Evolutionary conservation across 345 rosid species (phyloP), one percentile per base, ranked within the genome.

Genomic region (Acer yangbiense): DNA sequence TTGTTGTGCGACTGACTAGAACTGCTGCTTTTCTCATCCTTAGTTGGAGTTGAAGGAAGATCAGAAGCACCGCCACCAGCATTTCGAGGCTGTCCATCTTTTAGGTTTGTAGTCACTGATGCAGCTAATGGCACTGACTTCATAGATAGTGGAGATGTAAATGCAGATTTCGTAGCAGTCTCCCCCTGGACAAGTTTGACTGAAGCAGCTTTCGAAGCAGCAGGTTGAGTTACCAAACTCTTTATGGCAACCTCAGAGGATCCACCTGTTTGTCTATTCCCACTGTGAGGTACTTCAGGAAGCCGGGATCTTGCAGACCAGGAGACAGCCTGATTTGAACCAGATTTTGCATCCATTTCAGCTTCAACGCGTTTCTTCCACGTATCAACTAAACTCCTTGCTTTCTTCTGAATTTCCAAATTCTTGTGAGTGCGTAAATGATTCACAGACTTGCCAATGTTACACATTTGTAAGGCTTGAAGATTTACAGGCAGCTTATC

Each of bases 321-420:
- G 7, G 90, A 66, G 25, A 77, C 91, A 80, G 81, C 88, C 81
- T 86, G 97, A 65, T 82, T 90, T 14, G 91, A 83, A 25, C 90
- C 90, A 72, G 92, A 78, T 81, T 88, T 93, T 0, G 91, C 89
- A 87, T 95, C 96, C 98, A 93, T 92, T 80, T 95, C 99, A 79
- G 92, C 95, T 81, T 95, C 99, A 27, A 95, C 99, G 20, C 97
- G 91, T 77, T 89, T 95, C 88, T 95, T 95, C 97, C 99, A 95
- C 3, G 93, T 93, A 80, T 95, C 99, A 74, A 95, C 99, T 67
- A 95, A 86, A 72, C 93, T 87, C 83, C 97, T 88, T 43, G 97
- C 96, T 75, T 95, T 95, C 88, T 86, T 95, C 83, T 92, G 96
- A 78, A 95, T 92, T 69, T 95, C 98, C 60, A 86, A 79, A 64